phyloP scores from a whole-genome alignment of 495 filamentous ascomycete genomes.

The Trichoderma virens region DNA sequence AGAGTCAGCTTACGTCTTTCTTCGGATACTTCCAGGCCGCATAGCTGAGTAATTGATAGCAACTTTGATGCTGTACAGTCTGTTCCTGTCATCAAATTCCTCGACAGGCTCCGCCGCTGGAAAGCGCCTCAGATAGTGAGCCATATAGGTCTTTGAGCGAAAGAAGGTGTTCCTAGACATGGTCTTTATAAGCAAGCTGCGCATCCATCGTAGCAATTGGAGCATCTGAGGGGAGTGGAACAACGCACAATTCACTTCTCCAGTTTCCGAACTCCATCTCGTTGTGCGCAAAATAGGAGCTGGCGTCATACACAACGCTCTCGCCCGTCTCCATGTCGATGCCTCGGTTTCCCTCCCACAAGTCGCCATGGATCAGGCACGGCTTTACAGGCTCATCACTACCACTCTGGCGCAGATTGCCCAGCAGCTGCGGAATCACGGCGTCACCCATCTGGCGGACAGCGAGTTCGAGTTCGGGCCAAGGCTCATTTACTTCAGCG shows the following conservation, averaged over 20 bases:
- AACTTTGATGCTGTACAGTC: constrained; percentile 22
- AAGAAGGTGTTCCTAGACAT: constrained; percentile 6
- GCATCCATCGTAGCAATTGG: neutral
- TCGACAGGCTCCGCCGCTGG: constrained; percentile 19
- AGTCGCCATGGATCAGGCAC: constrained; percentile 28
- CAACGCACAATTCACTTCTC: constrained; percentile 10
- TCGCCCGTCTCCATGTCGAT: constrained; percentile 18
- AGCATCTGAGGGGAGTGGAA: neutral
- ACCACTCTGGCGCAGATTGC: constrained; percentile 20
- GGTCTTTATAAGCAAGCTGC: neutral
- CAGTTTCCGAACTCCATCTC: constrained; percentile 37
- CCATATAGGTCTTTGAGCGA: constrained; percentile 8
- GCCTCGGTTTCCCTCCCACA: constrained; percentile 30
- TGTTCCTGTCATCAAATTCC: constrained; percentile 26
- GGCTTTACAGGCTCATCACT: constrained; percentile 22
- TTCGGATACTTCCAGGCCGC: neutral
- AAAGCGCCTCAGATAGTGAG: constrained; percentile 19
- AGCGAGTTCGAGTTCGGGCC: constrained; percentile 18
- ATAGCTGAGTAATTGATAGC: neutral
- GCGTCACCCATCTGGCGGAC: constrained; percentile 11
- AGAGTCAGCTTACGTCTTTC: neutral
- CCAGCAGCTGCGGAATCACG: constrained; percentile 26
- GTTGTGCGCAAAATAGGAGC: constrained; percentile 35
- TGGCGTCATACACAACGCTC: constrained; percentile 32
- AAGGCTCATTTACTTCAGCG: constrained; percentile 14